Base-by-base conservation (phyloP, 805 yeast genomes). In the Lipomyces oligophaga region DNA sequence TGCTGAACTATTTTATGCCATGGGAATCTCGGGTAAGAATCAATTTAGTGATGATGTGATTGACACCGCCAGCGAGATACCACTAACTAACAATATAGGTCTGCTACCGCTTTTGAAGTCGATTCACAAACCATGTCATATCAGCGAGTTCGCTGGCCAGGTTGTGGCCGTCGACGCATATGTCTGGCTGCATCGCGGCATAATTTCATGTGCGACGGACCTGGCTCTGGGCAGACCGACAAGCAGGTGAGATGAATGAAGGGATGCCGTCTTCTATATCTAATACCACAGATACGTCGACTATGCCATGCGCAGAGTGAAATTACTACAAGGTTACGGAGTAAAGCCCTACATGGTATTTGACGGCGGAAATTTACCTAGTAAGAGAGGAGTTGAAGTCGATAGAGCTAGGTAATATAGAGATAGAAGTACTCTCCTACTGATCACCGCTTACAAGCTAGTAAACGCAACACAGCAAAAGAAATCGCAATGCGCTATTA, bases 111-210 rank as follows among this genome's bases (percentile, higher is more conserved):
- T 77, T 45, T 70, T 90, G 52, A 85, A 84, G 62, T 78, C 83
- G 24, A 82, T 85, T 34, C 93, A 84, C 58, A 74, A 74, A 43
- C 72, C 75, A 0, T 73, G 77, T 1, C 66, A 81, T 1, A 67
- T 89, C 37, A 74, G 75, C 45, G 67, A 75, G 28, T 85, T 79
- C 63, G 66, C 78, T 11, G 96, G 96, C 1, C 73, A 81, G 31
- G 54, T 40, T 8, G 43, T 59, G 13, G 99, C 95, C 0, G 81
- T 93, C n/a, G 99, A 93, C 62, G 89, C 95, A 0, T 93, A 87
- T 61, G 88, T 96, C 1, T 93, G 99, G 99, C 75, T 93, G 4
- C 99, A 93, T 66, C 77, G 85, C 54, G 89, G 93, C 3, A 80
- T 85, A 2, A 76, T 81, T 41, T 70, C 86, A 15, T 89, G 97